Evolutionary conservation across 371 early-diverging fungal genomes (phyloP).

Genomic region (Capillidium rhysosporum): DNA sequence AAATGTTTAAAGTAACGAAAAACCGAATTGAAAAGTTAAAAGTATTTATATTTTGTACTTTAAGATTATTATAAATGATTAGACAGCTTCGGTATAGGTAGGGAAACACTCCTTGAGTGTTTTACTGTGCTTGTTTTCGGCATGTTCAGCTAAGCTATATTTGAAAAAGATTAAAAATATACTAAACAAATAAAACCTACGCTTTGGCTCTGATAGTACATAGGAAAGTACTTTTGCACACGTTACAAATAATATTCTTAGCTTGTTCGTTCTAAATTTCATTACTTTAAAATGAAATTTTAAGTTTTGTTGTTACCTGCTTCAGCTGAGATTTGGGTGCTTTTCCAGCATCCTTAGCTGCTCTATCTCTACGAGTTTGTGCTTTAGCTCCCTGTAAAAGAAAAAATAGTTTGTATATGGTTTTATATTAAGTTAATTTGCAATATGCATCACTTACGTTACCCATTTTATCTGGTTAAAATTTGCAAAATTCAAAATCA

Average conservation of each 20-base stretch:
- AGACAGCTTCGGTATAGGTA: conserved; percentile 12
- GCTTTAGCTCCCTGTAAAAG: conserved; percentile 43
- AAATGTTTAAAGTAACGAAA: not conserved
- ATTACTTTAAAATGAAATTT: not conserved
- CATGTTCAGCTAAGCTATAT: conserved; percentile 39
- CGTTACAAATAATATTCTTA: conserved; percentile 51
- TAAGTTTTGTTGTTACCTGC: conserved; percentile 22
- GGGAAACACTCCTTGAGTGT: conserved; percentile 65
- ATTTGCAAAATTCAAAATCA: no score
- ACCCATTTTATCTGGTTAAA: no score
- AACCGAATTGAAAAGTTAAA: not conserved
- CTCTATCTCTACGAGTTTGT: conserved; percentile 51
- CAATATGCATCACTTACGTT: conserved; percentile 6
- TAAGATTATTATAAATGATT: not conserved
- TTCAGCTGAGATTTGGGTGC: conserved; percentile 55
- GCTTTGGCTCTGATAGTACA: conserved; percentile 54
- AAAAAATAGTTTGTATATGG: no score
- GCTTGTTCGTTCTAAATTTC: conserved; percentile 50
- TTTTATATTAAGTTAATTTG: not conserved
- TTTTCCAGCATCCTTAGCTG: conserved; percentile 28
- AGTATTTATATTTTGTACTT: not conserved
- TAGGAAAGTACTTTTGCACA: conserved; percentile 66
- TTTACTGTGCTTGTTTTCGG: conserved; percentile 65
- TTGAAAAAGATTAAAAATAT: not conserved
- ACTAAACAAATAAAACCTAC: conserved; percentile 16